Conservation (phyloP, 2,329 filamentous ascomycete genomes). For the Calonectria pteridis region DNA sequence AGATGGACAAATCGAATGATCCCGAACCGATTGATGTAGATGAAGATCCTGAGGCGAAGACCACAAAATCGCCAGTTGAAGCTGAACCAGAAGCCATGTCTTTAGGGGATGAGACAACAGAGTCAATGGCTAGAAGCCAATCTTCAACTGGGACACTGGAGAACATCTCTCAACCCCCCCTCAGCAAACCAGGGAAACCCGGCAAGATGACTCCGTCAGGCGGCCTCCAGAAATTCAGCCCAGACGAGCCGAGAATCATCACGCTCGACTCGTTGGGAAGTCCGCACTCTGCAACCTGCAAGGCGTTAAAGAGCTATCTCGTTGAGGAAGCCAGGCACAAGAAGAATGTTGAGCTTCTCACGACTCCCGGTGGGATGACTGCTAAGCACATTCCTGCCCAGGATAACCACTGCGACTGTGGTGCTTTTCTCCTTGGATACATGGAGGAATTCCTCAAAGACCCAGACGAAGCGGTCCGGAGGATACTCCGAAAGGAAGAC, state of each 20-base stretch:
- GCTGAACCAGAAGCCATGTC: slow-evolving; percentile 39
- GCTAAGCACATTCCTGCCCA: slow-evolving; percentile 84
- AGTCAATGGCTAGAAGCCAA: slow-evolving; percentile 19
- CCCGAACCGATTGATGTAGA: slow-evolving; percentile 32
- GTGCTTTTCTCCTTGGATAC: slow-evolving; percentile 87
- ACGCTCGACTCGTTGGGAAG: slow-evolving; percentile 88
- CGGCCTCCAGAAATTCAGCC: slow-evolving; percentile 49
- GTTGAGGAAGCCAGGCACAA: slow-evolving; percentile 77
- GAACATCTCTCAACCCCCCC: not conserved
- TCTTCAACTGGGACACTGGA: slow-evolving; percentile 12
- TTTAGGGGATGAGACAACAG: slow-evolving; percentile 37
- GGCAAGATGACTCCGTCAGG: slow-evolving; percentile 34
- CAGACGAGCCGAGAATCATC: slow-evolving; percentile 77
- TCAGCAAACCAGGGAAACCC: slow-evolving; percentile 19
- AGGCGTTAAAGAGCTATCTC: slow-evolving; percentile 81
- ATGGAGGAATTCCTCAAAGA: slow-evolving; percentile 83
- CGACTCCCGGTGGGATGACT: slow-evolving; percentile 66
- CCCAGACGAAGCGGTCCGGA: slow-evolving; percentile 77
- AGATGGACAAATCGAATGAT: slow-evolving; percentile 15
- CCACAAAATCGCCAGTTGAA: slow-evolving; percentile 31
- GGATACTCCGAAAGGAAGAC: slow-evolving; percentile 71
- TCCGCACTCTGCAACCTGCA: slow-evolving; percentile 73
- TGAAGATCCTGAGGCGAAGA: slow-evolving; percentile 21
- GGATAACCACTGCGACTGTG: slow-evolving; percentile 89
- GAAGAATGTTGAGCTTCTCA: slow-evolving; percentile 57